Base-by-base conservation (phyloP, 805 yeast genomes). In the Teunomyces pallodes region DNA sequence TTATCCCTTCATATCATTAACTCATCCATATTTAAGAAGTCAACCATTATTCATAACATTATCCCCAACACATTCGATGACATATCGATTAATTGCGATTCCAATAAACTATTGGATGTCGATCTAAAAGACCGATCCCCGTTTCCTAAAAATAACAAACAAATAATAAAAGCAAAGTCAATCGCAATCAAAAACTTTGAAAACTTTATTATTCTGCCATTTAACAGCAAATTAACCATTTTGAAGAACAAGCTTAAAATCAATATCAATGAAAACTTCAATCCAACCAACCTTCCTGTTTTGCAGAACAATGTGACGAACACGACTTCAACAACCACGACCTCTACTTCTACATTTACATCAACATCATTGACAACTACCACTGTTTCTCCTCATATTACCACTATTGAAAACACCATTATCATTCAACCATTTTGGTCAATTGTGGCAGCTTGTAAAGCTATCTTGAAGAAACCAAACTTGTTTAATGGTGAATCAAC, bases 381-480 rank as follows among this genome's bases (percentile, higher is more conserved):
- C 2, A 49, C 52, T 1, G 44, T 46, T 7, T 49, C 49, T 13
- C 52, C 52, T 4, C 53, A 55, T 38, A 46, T 47, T 8, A 52
- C 61, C 6, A 53, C 58, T 1, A 52, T 56, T 38, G 58, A 54
- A 14, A 48, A 51, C 14, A 57, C 53, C 32, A 54, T 58, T 5
- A 55, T 63, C 4, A 53, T 61, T 12, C 77, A 73, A 53, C 77
- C 77, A 9, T 61, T 73, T 38, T 73, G 78, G 78, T 65, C 74
- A 1, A 57, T 72, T 48, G 50, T 73, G 13, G 77, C 78, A 2
- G 76, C 74, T 0, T 53, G 63, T 20, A 72, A 70, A 42, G 60
- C 70, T 7, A 52, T 72, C 5, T 38, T 60, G 12, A 54, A 51
- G 24, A 56, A 58, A 26, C 69, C 75, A 1, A 51, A 52, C 13